These are phyloP conservation scores for Exidia glandulosa DNA, from an alignment of 768 basidiomycete genomes.

Conservation along the genomic window DNA sequence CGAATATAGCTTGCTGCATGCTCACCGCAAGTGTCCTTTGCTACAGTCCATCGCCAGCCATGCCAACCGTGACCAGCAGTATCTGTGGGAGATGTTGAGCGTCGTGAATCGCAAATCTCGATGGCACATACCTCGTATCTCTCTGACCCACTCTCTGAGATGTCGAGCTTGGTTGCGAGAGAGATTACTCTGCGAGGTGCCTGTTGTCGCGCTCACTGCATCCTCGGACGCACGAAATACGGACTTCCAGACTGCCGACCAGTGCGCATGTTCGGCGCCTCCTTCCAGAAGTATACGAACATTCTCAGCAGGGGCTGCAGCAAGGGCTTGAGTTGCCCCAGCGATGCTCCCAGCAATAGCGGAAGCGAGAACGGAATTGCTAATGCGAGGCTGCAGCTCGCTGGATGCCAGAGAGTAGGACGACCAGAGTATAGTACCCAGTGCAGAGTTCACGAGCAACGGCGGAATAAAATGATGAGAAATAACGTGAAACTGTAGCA, in stretches of 20 bases:
- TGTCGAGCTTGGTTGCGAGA: conserved; percentile 46
- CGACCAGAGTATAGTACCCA: conserved; percentile 67
- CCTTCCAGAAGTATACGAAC: conserved; percentile 57
- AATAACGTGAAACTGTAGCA: conserved; percentile 24
- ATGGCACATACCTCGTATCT: conserved; percentile 34
- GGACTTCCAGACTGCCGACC: conserved; percentile 72
- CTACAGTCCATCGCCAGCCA: conserved; percentile 69
- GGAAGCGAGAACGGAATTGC: conserved; percentile 28
- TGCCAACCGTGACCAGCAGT: conserved; percentile 78
- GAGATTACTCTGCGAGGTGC: conserved; percentile 25
- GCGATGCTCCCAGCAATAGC: conserved; percentile 50
- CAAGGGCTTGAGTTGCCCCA: conserved; percentile 57
- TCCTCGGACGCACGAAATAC: conserved; percentile 47
- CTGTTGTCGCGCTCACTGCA: conserved; percentile 6
- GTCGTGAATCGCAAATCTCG: background rate
- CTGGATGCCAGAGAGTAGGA: conserved; percentile 45
- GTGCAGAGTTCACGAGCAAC: conserved; percentile 54
- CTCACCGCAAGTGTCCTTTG: conserved; percentile 64
- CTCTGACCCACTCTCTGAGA: conserved; percentile 64
- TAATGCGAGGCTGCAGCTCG: conserved; percentile 31
- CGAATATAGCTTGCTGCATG: background rate
- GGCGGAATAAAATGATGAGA: conserved; percentile 61
- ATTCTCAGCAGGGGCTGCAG: conserved; percentile 72
- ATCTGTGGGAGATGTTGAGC: conserved; percentile 13
- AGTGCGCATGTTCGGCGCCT: conserved; percentile 43